Conservation (phyloP, 495 filamentous ascomycete genomes). For the Neurospora tetraspora region DNA sequence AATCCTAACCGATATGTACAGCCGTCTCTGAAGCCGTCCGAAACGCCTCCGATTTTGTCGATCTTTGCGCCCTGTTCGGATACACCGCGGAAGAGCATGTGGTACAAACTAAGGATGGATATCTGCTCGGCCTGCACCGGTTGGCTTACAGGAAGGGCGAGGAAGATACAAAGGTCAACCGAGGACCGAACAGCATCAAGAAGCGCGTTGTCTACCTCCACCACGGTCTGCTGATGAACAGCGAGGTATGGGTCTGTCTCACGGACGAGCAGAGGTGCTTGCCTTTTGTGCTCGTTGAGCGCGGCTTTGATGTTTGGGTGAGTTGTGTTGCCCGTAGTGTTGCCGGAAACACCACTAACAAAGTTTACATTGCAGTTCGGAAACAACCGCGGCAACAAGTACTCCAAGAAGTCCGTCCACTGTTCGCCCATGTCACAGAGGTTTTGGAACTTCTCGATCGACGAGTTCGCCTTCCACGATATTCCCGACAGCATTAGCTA, state of each 20-base stretch:
- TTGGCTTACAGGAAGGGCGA: constrained; percentile 73
- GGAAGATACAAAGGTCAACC: constrained; percentile 63
- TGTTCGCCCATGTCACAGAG: constrained; percentile 59
- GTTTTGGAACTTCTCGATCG: constrained; percentile 97
- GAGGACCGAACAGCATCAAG: constrained; percentile 54
- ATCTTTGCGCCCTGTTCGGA: constrained; percentile 78
- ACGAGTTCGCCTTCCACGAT: constrained; percentile 96
- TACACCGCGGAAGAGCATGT: constrained; percentile 95
- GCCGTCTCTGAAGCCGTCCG: constrained; percentile 43
- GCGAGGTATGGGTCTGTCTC: constrained; percentile 93
- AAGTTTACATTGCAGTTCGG: constrained; percentile 48
- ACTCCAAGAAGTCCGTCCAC: constrained; percentile 83
- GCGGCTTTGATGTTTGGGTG: constrained; percentile 94
- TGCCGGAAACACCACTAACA: background rate
- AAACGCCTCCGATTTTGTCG: constrained; percentile 80
- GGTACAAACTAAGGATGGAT: constrained; percentile 88
- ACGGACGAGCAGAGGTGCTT: constrained; percentile 78
- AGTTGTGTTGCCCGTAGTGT: constrained; percentile 12
- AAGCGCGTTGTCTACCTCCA: constrained; percentile 93
- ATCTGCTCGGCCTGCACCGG: constrained; percentile 83
- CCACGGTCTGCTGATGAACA: constrained; percentile 96
- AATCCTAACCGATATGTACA: constrained; percentile 5
- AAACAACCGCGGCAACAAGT: constrained; percentile 97
- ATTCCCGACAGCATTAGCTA: constrained; percentile 92
- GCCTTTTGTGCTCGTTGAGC: constrained; percentile 82